phyloP scores from a whole-genome alignment of 208 protist species.

The Leishmania guyanensis region DNA sequence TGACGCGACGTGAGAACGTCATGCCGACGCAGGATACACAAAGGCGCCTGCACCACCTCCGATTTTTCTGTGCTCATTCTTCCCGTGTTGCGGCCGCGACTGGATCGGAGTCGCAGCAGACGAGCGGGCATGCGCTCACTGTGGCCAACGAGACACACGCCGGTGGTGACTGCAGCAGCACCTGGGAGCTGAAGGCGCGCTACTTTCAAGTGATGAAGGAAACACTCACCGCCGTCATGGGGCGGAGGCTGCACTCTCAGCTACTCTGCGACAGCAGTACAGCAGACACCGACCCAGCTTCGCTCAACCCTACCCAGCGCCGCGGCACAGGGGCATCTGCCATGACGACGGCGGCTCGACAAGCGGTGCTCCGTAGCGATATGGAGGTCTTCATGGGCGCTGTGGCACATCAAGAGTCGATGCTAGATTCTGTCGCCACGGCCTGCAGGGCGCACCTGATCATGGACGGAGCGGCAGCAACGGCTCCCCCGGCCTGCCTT shows the following conservation, averaged over 20 bases:
- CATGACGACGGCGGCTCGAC: not conserved
- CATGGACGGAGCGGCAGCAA: not conserved
- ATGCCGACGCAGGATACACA: not conserved
- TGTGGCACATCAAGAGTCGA: slow-evolving; percentile 16
- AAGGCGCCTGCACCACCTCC: slow-evolving; percentile 1
- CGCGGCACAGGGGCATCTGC: not conserved
- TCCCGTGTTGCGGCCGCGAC: not conserved
- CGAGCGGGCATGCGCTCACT: not conserved
- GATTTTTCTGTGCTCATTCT: not conserved
- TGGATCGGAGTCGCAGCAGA: not conserved
- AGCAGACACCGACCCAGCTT: not conserved
- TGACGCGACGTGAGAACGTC: not conserved
- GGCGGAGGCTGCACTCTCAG: slow-evolving; percentile 7
- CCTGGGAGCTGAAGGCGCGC: not conserved
- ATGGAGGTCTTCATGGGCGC: slow-evolving; percentile 12
- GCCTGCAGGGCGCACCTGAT: slow-evolving; percentile 1
- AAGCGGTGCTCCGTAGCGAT: slow-evolving; percentile 1
- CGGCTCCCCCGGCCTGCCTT: not conserved
- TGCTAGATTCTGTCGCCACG: not conserved
- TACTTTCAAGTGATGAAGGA: slow-evolving; percentile 39
- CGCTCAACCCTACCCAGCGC: too few relatives aligned
- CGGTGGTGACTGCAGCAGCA: not conserved
- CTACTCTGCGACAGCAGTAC: slow-evolving; percentile 5
- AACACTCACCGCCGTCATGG: slow-evolving; percentile 16
- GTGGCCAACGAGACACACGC: not conserved